phyloP scores from a whole-genome alignment of 495 filamentous ascomycete genomes.

The Penicillium canariense region DNA sequence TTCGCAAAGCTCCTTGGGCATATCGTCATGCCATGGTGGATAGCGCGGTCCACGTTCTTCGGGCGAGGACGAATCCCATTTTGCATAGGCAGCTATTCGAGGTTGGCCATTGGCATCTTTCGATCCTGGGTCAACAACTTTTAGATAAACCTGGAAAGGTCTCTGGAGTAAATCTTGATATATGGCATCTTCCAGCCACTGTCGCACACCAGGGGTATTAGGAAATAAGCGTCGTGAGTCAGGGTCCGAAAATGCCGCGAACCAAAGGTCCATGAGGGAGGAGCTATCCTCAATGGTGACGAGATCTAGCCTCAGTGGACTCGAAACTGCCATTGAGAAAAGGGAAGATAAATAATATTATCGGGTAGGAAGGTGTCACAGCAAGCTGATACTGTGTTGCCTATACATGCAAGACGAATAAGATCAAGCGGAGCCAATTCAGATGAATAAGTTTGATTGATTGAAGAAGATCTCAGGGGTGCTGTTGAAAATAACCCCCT shows the following conservation, averaged over 20 bases:
- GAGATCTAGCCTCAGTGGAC: conserved; percentile 17
- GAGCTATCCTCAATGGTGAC: conserved; percentile 23
- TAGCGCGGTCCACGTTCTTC: conserved; percentile 27
- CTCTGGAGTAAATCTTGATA: conserved; percentile 20
- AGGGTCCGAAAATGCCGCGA: conserved; percentile 26
- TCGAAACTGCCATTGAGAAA: too few species aligned
- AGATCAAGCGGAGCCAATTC: too few species aligned
- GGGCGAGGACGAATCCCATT: conserved; percentile 26
- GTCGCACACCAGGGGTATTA: conserved; percentile 24
- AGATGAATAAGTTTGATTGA: too few species aligned
- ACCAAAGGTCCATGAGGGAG: conserved; percentile 25
- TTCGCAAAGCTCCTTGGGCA: conserved; percentile 16
- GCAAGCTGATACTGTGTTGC: too few species aligned
- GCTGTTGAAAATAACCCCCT: too few species aligned
- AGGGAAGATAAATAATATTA: too few species aligned
- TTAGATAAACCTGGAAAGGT: conserved; percentile 27
- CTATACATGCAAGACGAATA: too few species aligned
- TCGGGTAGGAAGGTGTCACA: too few species aligned
- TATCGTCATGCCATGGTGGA: conserved; percentile 26
- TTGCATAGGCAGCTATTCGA: conserved; percentile 27
- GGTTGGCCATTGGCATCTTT: conserved; percentile 14
- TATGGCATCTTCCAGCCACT: conserved; percentile 24
- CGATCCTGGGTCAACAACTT: conserved; percentile 20
- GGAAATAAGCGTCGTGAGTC: conserved; percentile 19
- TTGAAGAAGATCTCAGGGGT: too few species aligned